A percentile compares a stretch with the other conserved stretches of the same genome.
phyloP scores from a whole-genome alignment of 352 stramenopile genomes.

The Pythium monospermum region DNA sequence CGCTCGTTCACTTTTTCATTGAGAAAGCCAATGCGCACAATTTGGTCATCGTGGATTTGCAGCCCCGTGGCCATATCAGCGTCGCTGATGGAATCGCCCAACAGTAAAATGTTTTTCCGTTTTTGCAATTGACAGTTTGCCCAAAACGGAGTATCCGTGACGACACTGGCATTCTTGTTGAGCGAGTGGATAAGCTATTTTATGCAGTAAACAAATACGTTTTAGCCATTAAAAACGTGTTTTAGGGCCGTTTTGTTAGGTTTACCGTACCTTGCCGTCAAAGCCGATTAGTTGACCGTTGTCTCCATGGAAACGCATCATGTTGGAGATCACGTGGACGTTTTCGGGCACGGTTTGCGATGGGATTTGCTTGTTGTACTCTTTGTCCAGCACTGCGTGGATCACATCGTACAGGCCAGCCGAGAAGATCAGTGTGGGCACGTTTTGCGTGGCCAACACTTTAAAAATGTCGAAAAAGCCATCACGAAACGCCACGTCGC shows the following conservation, averaged over 20 bases:
- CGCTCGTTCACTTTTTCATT: constrained; percentile 54
- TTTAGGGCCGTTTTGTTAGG: too few species aligned
- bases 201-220: neutral
- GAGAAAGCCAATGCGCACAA: constrained; percentile 66
- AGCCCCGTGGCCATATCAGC: constrained; percentile 64
- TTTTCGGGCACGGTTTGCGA: constrained; percentile 34
- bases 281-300: constrained; percentile 37
- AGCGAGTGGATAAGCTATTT: constrained; percentile 66
- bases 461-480: constrained; percentile 66
- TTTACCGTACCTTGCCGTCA: constrained; percentile 35
- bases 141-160: constrained; percentile 66
- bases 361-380: constrained; percentile 40
- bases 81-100: constrained; percentile 70
- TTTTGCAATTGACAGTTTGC: constrained; percentile 64
- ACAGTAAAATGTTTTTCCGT: constrained; percentile 65
- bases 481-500: constrained; percentile 50
- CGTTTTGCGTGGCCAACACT: constrained; percentile 40
- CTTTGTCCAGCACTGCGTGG: constrained; percentile 51
- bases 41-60: constrained; percentile 49
- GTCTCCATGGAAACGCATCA: constrained; percentile 72
- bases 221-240: too few species aligned
- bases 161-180: constrained; percentile 73
- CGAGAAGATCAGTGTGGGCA: constrained; percentile 74
- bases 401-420: constrained; percentile 76
- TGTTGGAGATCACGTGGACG: constrained; percentile 79